Evolutionary conservation across 2,329 filamentous ascomycete genomes (phyloP).

Genomic region (Neopestalotiopsis clavispora): DNA sequence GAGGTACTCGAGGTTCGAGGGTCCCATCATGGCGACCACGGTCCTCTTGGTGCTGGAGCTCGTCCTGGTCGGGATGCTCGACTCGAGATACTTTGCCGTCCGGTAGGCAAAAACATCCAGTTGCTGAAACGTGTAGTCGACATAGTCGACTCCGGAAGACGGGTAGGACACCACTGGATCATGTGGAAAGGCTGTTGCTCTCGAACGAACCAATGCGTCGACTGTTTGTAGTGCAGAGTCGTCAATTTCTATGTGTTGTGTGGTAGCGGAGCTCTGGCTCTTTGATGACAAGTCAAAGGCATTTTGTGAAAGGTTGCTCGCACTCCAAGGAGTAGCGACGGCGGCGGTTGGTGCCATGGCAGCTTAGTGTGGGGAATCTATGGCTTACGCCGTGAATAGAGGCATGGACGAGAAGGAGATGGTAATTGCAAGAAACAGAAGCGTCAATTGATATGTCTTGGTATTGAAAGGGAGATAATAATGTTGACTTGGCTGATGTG

Average conservation of each 20-base stretch:
- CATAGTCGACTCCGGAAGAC: constrained; percentile 45
- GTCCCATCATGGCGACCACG: constrained; percentile 55
- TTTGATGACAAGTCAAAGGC: not conserved
- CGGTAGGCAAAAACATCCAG: constrained; percentile 46
- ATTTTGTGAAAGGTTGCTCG: not conserved
- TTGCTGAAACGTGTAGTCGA: constrained; percentile 50
- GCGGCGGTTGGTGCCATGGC: not conserved
- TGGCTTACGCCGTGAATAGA: not conserved
- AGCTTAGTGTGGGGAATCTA: not conserved
- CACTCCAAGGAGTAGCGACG: constrained; percentile 3
- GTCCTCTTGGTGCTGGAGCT: constrained; percentile 26
- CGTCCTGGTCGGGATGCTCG: constrained; percentile 19
- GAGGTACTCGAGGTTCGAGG: constrained; percentile 59
- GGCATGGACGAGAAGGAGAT: not conserved
- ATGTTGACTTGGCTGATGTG: not conserved
- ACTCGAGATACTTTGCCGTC: constrained; percentile 27
- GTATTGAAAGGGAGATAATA: not conserved
- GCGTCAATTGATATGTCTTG: not conserved
- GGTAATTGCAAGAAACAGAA: not conserved
- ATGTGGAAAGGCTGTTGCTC: constrained; percentile 39
- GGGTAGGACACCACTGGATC: constrained; percentile 49
- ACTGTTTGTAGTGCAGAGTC: constrained; percentile 33
- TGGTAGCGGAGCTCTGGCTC: not conserved
- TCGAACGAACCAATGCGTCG: constrained; percentile 43
- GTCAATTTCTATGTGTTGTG: constrained; percentile 13